Conservation (phyloP, 768 basidiomycete species). For the Mrakia frigida region DNA sequence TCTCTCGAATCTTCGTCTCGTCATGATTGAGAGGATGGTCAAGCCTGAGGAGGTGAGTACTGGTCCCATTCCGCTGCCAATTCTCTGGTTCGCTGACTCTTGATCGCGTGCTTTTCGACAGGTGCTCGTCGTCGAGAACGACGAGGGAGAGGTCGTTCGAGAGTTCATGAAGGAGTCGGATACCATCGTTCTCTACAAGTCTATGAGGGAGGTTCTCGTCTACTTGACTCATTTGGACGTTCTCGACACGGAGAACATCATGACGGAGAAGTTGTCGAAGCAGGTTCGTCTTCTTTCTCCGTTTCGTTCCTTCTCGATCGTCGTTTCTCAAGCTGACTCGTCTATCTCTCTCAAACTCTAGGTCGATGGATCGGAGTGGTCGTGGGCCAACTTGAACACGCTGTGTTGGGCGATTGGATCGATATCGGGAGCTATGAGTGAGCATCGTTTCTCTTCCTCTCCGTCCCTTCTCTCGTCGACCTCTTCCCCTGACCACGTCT, state of each 20-base stretch:
- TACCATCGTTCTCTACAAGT: conserved; percentile 97
- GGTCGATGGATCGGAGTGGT: conserved; percentile 94
- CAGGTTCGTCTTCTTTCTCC: conserved; percentile 54
- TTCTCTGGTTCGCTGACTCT: neutral
- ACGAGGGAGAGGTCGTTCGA: conserved; percentile 97
- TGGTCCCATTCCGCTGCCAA: neutral
- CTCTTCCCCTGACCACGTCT: neutral
- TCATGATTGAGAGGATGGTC: conserved; percentile 98
- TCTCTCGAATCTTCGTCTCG: conserved; percentile 82
- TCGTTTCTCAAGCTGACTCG: neutral
- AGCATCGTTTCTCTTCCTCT: conserved; percentile 43
- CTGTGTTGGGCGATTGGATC: conserved; percentile 99
- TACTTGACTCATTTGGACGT: conserved; percentile 98
- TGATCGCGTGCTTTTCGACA: conserved; percentile 41
- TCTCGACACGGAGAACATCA: conserved; percentile 88
- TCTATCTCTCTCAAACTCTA: conserved; percentile 24
- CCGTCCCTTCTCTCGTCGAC: neutral
- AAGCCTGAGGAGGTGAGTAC: conserved; percentile 93
- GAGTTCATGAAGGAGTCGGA: conserved; percentile 98
- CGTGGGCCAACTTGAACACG: conserved; percentile 98
- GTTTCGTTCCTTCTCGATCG: neutral
- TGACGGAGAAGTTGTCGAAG: conserved; percentile 93
- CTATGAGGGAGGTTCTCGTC: conserved; percentile 94
- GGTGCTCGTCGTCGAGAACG: conserved; percentile 98
- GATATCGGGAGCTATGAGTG: conserved; percentile 98